phyloP scores from a whole-genome alignment of 305 asterid species.

The Fraxinus velutina region DNA sequence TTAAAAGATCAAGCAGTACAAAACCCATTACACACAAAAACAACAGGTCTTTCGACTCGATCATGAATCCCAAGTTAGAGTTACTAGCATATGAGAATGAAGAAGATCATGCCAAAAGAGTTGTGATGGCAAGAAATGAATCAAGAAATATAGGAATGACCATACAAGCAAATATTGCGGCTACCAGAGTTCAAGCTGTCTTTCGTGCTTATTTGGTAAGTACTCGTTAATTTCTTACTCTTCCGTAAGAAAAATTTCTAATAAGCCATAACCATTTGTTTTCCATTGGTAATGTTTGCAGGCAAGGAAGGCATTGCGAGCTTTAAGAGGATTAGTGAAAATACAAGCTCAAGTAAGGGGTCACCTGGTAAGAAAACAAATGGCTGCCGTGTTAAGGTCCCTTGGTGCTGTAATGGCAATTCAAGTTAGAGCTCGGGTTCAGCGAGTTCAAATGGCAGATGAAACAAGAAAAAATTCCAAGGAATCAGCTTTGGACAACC shows the following conservation, averaged over 20 bases:
- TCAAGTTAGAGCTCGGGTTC: constrained; percentile 66
- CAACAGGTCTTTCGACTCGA: constrained; percentile 46
- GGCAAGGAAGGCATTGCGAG: constrained; percentile 74
- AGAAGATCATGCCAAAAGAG: constrained; percentile 24
- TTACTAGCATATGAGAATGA: constrained; percentile 32
- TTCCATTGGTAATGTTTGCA: constrained; percentile 24
- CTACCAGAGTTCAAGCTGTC: constrained; percentile 58
- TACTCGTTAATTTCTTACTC: not conserved
- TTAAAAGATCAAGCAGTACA: constrained; percentile 40
- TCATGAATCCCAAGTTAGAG: constrained; percentile 30
- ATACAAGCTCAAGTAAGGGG: constrained; percentile 79
- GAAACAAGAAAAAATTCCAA: constrained; percentile 29
- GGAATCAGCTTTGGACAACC: constrained; percentile 32
- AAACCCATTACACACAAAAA: constrained; percentile 30
- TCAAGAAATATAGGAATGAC: not conserved
- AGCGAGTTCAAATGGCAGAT: constrained; percentile 53
- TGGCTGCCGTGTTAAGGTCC: constrained; percentile 46
- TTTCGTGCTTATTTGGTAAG: constrained; percentile 72
- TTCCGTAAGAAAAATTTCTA: not conserved
- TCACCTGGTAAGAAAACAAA: constrained; percentile 61
- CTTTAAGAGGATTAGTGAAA: constrained; percentile 65
- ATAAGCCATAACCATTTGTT: constrained; percentile 5
- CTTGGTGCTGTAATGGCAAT: constrained; percentile 61
- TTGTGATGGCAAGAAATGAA: constrained; percentile 15
- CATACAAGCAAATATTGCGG: constrained; percentile 43